Conservation (phyloP, 192 early-diverging fungal genomes). For the Rhizoclosmatium globosum region DNA sequence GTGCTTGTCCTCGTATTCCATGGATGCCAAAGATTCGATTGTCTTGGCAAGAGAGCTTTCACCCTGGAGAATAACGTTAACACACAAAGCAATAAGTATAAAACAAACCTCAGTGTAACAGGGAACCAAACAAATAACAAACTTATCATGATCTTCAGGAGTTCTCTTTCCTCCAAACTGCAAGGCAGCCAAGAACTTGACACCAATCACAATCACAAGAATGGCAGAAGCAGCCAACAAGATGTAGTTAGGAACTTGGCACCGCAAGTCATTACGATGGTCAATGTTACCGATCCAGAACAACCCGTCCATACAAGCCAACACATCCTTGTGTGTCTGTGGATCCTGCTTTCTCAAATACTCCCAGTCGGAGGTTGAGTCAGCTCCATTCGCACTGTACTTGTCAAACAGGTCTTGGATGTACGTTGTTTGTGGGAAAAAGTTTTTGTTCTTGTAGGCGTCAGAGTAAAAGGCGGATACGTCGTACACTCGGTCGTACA, state of each 20-base stretch:
- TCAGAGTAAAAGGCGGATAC: constrained; percentile 40
- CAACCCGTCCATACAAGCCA: constrained; percentile 77
- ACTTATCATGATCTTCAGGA: constrained; percentile 93
- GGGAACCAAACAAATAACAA: constrained; percentile 94
- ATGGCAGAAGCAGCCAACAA: constrained; percentile 78
- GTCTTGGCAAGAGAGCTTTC: constrained; percentile 94
- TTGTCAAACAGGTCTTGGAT: constrained; percentile 35
- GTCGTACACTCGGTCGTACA: constrained; percentile 56
- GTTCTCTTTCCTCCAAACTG: constrained; percentile 60
- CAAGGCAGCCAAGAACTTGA: constrained; percentile 70
- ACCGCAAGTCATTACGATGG: constrained; percentile 80
- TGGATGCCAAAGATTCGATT: constrained; percentile 88
- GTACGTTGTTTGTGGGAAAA: constrained; percentile 28
- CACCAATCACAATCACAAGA: constrained; percentile 82
- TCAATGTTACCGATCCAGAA: constrained; percentile 89
- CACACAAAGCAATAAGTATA: neutral
- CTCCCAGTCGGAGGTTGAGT: constrained; percentile 37
- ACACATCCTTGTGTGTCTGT: constrained; percentile 27
- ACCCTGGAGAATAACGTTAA: constrained; percentile 43
- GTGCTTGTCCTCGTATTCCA: constrained; percentile 97
- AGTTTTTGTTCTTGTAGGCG: constrained; percentile 31
- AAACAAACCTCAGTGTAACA: constrained; percentile 94
- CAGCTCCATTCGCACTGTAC: constrained; percentile 26
- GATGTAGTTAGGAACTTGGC: constrained; percentile 86
- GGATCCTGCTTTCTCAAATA: constrained; percentile 26